Conservation (phyloP, 2,329 filamentous ascomycete genomes). For the Penicillium olsonii region DNA sequence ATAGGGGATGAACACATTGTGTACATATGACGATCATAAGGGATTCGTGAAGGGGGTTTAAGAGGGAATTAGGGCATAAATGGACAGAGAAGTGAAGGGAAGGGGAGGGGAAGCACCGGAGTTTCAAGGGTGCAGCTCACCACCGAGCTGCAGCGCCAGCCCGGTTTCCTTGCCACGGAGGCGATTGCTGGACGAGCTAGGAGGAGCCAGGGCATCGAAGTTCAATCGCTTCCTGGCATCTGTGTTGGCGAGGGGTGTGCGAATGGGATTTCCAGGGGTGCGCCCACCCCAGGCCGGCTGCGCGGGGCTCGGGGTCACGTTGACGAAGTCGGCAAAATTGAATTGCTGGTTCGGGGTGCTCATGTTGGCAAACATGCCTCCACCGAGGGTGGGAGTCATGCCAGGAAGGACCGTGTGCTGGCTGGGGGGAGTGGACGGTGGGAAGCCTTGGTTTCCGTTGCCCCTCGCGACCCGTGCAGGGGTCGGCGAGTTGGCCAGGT, state of each 20-base stretch:
- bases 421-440: slow-evolving; percentile 74
- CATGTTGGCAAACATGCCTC: slow-evolving; percentile 72
- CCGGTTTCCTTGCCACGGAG: slow-evolving; percentile 49
- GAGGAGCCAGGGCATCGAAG: slow-evolving; percentile 73
- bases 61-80: slow-evolving; percentile 23
- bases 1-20: slow-evolving; percentile 20
- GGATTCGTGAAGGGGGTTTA: slow-evolving; percentile 24
- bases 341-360: slow-evolving; percentile 82
- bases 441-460: slow-evolving; percentile 51
- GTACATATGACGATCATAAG: slow-evolving; percentile 25
- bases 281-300: slow-evolving; percentile 74
- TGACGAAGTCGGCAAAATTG: slow-evolving; percentile 96
- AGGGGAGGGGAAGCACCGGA: slow-evolving; percentile 1
- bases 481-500: slow-evolving; percentile 87
- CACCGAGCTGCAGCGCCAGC: slow-evolving; percentile 66
- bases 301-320: slow-evolving; percentile 93
- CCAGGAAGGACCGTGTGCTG: slow-evolving; percentile 57
- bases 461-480: slow-evolving; percentile 65
- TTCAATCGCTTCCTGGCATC: slow-evolving; percentile 75
- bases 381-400: slow-evolving; percentile 59
- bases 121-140: slow-evolving; percentile 58
- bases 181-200: slow-evolving; percentile 49
- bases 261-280: slow-evolving; percentile 56
- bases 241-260: slow-evolving; percentile 70
- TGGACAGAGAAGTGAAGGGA: slow-evolving; percentile 20